These are phyloP conservation scores for Beta vulgaris DNA, from an alignment of 148 eudicot genomes.

Conservation along the genomic window DNA sequence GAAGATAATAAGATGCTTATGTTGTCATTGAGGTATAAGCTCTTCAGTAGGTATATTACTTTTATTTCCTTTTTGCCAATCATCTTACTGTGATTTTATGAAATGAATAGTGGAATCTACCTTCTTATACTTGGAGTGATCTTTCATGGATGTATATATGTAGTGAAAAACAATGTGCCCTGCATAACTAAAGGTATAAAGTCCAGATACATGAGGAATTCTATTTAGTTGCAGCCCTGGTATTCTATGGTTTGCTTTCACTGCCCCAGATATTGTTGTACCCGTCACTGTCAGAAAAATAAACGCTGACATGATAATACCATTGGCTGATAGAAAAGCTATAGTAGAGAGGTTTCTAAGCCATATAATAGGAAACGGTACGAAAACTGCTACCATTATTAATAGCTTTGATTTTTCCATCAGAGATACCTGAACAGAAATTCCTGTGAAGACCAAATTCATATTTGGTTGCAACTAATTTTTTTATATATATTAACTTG, in stretches of 20 bases:
- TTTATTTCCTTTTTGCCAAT: too few relatives aligned
- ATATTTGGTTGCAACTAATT: too few relatives aligned
- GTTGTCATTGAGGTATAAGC: neutral
- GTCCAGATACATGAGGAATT: constrained; percentile 68
- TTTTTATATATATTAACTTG: too few relatives aligned
- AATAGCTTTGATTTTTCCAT: constrained; percentile 50
- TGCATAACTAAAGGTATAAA: constrained; percentile 61
- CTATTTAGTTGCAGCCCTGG: constrained; percentile 52
- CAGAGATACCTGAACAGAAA: constrained; percentile 28
- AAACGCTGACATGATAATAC: constrained; percentile 57
- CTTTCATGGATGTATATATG: constrained; percentile 62
- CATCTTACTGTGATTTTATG: too few relatives aligned
- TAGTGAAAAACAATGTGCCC: constrained; percentile 82
- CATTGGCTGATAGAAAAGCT: constrained; percentile 63
- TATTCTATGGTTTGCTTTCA: constrained; percentile 35
- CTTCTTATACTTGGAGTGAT: constrained; percentile 67
- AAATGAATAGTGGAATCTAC: constrained; percentile 17
- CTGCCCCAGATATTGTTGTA: constrained; percentile 47
- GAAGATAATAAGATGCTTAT: too few relatives aligned
- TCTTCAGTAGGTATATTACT: too few relatives aligned
- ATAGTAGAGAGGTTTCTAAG: constrained; percentile 62
- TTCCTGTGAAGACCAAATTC: constrained; percentile 36
- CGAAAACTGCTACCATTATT: constrained; percentile 56
- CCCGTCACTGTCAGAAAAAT: constrained; percentile 52
- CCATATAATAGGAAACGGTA: constrained; percentile 74